Base-by-base conservation (phyloP, 768 basidiomycete species). In the Cystoderma amianthinum region DNA sequence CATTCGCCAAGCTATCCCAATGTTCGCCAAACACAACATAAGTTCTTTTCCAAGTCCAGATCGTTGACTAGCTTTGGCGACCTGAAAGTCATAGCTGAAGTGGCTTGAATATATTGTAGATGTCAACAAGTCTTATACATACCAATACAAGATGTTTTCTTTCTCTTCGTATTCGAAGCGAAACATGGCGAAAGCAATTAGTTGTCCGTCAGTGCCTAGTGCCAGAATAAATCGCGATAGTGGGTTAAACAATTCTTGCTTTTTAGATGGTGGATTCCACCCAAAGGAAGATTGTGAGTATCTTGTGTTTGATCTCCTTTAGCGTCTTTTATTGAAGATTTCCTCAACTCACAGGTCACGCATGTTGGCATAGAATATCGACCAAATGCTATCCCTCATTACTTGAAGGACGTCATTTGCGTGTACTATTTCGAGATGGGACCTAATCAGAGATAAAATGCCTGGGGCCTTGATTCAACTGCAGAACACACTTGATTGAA, bases 81-180 rank as follows among this genome's bases (percentile, higher is more conserved):
- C 72, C 51, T 92, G 88, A 3, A 90, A 59, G 39, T 92, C 89
- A 54, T 92, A 92, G 55, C 88, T 91, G 43, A 7, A 39, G 43
- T 16, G 13, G 5, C 23, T 12, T 39, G 23, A 12, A 36, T 36
- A 9, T 32, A 7, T 20, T 23, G 32, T 21, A 12, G 12, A 3
- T 5, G 19, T 22, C 6, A 13, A 44, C 22, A 24, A 35, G 28
- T 28, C 13, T 16, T 20, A 16, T 32, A 49, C 57, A 19, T 49
- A 87, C 88, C 86, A 90, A 54, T 91, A 92, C 2, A 87, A 38
- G 2, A 85, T 58, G 42, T 77, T 60, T 44, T 76, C 68, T 3
- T 63, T 64, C 6, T 76, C 68, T 47, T 91, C 89, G 20, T 63
- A 53, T 42, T 89, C 87, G 44, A 91, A 91, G 1, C 87, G 76